Evolutionary conservation across 768 basidiomycete species (phyloP), one percentile per base, ranked within the genome.

Genomic region (Termitomyces heimii): DNA sequence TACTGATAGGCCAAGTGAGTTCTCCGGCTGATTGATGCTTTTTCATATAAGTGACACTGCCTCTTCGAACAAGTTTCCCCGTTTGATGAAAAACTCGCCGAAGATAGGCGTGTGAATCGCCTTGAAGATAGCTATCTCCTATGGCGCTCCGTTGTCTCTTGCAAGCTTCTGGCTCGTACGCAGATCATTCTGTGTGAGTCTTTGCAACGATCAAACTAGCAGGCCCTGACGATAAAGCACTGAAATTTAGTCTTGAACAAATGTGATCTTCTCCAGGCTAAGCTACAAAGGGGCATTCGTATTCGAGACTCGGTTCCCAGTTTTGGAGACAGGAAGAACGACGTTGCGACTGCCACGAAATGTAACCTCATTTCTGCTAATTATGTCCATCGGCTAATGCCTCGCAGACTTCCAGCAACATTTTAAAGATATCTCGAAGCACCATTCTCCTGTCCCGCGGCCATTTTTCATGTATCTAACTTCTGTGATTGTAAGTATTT

Each of bases 21-120:
- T 37, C 28, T 59, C 35, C 31, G 28, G 39, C 10, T 49, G 32
- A 46, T 43, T 14, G 32, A 51, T 45, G 56, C 42, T 16, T 48
- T 18, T 48, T 52, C 43, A 55, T 24, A 9, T 20, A 46, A 28
- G 69, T 68, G 48, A 65, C 45, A 53, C 32, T 37, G 56, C 58
- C 37, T 55, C 60, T 8, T 7, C 78, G 9, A n/a, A n/a, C 18
- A 26, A 61, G 85, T 93, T 63, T 90, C 87, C 28, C 87, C 88
- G 54, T 94, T 93, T 66, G 87, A 93, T 63, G 90, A 93, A 68
- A 81, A 77, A 51, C 75, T 93, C 0, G 83, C 83, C 5, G 91
- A 92, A 68, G 81, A 92, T 63, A 76, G 75, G 4, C 72, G 71
- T 0, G 80, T 90, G 43, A 93, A 92, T 67, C 81, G 89, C 26